Evolutionary conservation across 202 grass and related monocot genomes (phyloP), one percentile per base, ranked within the genome.

Genomic region (Carex arenaria): DNA sequence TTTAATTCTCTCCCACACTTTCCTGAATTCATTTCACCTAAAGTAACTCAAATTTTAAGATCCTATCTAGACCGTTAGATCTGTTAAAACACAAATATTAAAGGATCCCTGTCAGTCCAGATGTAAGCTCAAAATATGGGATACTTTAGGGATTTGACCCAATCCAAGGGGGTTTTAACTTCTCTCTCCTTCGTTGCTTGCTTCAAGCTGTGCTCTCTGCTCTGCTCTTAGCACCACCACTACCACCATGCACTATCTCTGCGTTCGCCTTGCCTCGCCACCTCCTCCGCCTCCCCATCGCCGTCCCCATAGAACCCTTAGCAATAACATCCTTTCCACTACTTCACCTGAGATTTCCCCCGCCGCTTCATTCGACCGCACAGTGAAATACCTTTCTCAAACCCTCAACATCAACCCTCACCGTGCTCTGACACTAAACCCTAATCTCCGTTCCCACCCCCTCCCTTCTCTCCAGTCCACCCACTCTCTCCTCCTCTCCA

Each of bases 341-440:
- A 43, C 62, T 45, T 12, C 13, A 31, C 31, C 26, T 10, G 45
- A 49, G 10, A 49, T 36, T 49, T 5, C 0, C 0, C 38, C 38
- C 64, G 15, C 23, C 23, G 69, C 89, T 8, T 82, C 88, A 47
- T 97, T 92, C 85, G 86, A 92, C 70, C 89, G 89, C 62, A 97
- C 93, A 83, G 65, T 97, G 20, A 65, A 91, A 22, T 97, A 89
- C 76, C 82, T 97, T 43, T 86, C 86, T 0, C 45, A 76, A 13
- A 88, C 84, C 72, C 87, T 97, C 67, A 79, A 67, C 64, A 70
- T 97, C 59, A 87, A 97, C 85, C 84, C 92, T 0, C 90, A 86
- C 62, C 85, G 49, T 2, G 88, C 88, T 63, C 87, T 94, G 67
- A 54, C 87, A 23, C 71, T 61, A 42, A 92, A 93, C 84, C 92